These are phyloP conservation scores for Suillus placidus DNA, from an alignment of 768 basidiomycete species.

Conservation along the genomic window DNA sequence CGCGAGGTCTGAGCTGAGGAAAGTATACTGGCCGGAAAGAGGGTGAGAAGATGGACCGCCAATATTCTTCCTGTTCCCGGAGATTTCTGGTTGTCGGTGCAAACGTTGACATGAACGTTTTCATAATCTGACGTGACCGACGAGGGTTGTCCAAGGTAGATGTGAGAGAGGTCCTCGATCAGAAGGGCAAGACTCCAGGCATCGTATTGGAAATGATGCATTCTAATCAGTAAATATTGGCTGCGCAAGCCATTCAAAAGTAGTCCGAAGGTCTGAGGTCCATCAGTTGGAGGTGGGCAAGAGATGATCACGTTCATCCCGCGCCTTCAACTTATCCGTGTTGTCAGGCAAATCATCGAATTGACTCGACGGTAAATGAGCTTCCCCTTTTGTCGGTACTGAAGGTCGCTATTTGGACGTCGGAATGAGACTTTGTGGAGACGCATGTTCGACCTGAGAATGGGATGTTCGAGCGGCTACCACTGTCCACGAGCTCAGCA, in stretches of 20 bases:
- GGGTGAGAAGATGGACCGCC: constrained; percentile 37
- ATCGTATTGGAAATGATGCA: constrained; percentile 56
- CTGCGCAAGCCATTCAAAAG: constrained; percentile 18
- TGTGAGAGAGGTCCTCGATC: constrained; percentile 39
- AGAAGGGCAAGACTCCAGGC: constrained; percentile 48
- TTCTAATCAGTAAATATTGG: constrained; percentile 33
- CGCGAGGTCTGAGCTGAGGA: constrained; percentile 20
- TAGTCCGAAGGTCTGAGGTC: constrained; percentile 25
- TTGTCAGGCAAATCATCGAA: constrained; percentile 15
- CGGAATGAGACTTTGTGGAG: constrained; percentile 16
- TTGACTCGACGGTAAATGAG: constrained; percentile 11
- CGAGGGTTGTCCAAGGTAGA: constrained; percentile 35
- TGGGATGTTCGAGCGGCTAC: constrained; percentile 39
- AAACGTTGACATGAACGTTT: constrained; percentile 33
- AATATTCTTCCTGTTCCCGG: constrained; percentile 35
- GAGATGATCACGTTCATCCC: constrained; percentile 28
- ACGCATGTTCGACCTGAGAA: constrained; percentile 49
- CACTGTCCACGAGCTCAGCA: constrained; percentile 41
- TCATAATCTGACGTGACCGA: constrained; percentile 26
- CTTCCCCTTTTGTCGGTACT: constrained; percentile 17
- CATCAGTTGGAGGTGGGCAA: constrained; percentile 22
- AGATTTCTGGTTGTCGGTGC: constrained; percentile 23
- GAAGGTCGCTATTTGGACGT: constrained; percentile 31
- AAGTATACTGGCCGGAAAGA: constrained; percentile 31
- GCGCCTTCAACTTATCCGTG: constrained; percentile 3